Base-by-base conservation (phyloP, 257 asterid genomes). In the Solanum pinnatisectum region DNA sequence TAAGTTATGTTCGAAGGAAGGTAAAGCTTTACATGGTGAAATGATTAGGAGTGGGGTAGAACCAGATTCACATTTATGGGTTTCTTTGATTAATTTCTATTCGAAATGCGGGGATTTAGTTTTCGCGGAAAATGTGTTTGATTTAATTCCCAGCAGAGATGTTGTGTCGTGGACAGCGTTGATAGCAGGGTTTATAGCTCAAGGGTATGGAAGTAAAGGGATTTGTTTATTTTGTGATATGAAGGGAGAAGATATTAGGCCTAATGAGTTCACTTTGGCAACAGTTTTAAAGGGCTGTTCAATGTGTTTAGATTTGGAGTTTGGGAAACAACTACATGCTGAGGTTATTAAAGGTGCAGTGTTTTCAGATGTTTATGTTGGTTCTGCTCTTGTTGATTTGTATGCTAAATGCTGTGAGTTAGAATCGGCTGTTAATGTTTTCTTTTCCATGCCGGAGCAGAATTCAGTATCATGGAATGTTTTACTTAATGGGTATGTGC, bases 111-210 rank as follows among this genome's bases (percentile, higher is more conserved):
- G 96, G 88, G 92, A 91, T 32, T 87, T 96, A 86, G 87, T 36
- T 79, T 77, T 32, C 56, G 94, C 93, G 0, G 67, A 89, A 36
- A 76, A 85, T 14, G 96, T 91, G 59, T 92, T 96, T 25, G 95
- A 93, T 87, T 88, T 93, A 85, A 93, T 93, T 94, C 93, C 94
- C 0, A 37, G 76, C 40, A 93, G 91, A 90, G 95, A 96, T 65
- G 98, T 93, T 84, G 97, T 95, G 63, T 88, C 95, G 0, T 96
- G 99, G 99, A 96, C 98, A 40, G 93, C 94, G 82, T 88, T 96
- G 92, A 93, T 96, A 87, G 91, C 97, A 2, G 99, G 99, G 40
- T 95, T 93, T 91, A 96, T 96, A 83, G 95, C 98, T 76, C 89
- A 87, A 93, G 98, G 96, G 68, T 89, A 87, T 79, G 94, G 94